Evolutionary conservation across 148 eudicot genomes (phyloP), one percentile per base, ranked within the genome.

Genomic region (Limonium bicolor): DNA sequence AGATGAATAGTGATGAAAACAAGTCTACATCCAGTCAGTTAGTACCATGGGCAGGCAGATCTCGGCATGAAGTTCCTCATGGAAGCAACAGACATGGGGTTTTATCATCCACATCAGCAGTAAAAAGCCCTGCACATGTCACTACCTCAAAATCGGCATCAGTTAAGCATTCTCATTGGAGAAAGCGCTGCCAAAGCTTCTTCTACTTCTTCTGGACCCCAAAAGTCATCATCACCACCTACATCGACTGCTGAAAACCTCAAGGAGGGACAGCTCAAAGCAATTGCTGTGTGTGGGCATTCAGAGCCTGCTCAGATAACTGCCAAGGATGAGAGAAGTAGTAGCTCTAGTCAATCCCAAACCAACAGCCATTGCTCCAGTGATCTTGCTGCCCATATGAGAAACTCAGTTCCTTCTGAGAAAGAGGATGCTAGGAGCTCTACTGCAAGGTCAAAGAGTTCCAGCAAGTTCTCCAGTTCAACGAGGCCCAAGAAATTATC

Each of bases 331-430:
- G 94, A 79, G 32, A 82, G 66, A 59, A 73, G 80, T 50, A 62
- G 72, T 50, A 70, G 82, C 56, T 82, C 88, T 28, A 78, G 86
- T 60, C 96, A 70, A 37, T 78, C 87, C 11, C 88, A 58, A 30
- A 76, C 74, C 40, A 63, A 75, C 39, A 72, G 85, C 29, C 96
- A 68, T 41, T 72, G 74, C 60, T 76, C 83, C 11, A 72, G 80
- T 34, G 90, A 73, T 29, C n/a, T n/a, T n/a, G n/a, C n/a, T n/a
- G n/a, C n/a, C n/a, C 74, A 61, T 19, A 72, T 56, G 24, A 76
- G 70, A 46, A 61, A 35, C 12, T 26, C 59, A 25, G 57, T 40
- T 24, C 53, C 56, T 2, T 64, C 74, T 51, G 71, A 51, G 13
- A 85, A 70, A 51, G 92, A 74, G 29, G 92, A 80, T 14, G 69